Evolutionary conservation across 352 stramenopile species (phyloP).

Genomic region (Phytophthora fragariae): DNA sequence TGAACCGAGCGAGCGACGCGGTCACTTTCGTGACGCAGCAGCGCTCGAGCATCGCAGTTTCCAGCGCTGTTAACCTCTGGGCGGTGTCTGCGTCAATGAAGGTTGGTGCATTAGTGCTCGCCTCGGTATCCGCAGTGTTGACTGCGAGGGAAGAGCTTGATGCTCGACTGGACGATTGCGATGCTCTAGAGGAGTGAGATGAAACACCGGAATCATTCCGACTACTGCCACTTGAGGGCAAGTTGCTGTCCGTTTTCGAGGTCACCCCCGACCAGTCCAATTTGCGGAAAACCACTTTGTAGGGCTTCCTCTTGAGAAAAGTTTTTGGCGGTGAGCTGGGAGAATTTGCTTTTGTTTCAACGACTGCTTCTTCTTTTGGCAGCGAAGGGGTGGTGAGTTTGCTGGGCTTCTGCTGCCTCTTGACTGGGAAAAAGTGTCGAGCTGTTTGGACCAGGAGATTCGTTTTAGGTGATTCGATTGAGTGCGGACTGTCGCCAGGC

Average conservation of each 20-base stretch:
- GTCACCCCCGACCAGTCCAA: conserved; percentile 66
- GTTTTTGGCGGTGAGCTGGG: conserved; percentile 14
- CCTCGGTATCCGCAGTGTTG: neutral
- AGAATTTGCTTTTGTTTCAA: conserved; percentile 11
- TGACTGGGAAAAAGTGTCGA: conserved; percentile 23
- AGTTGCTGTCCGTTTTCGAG: conserved; percentile 68
- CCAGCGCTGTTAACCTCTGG: conserved; percentile 26
- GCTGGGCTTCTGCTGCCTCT: conserved; percentile 13
- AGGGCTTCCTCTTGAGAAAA: conserved; percentile 77
- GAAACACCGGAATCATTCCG: conserved; percentile 4
- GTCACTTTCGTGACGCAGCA: conserved; percentile 40
- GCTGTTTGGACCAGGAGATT: conserved; percentile 1
- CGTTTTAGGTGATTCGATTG: conserved; percentile 2
- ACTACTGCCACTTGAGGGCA: conserved; percentile 20
- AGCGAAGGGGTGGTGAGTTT: conserved; percentile 9
- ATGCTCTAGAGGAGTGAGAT: neutral
- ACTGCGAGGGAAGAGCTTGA: neutral
- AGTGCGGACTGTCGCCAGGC: conserved; percentile 10
- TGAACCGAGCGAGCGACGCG: conserved; percentile 30
- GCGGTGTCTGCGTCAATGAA: conserved; percentile 34
- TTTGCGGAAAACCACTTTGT: conserved; percentile 73
- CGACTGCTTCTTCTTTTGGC: conserved; percentile 12
- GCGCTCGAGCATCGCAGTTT: conserved; percentile 35
- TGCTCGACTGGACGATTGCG: conserved; percentile 1
- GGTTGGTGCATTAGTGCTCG: neutral